These are phyloP conservation scores for Claviceps quebecensis DNA, from an alignment of 2,329 filamentous ascomycete species.

Conservation along the genomic window DNA sequence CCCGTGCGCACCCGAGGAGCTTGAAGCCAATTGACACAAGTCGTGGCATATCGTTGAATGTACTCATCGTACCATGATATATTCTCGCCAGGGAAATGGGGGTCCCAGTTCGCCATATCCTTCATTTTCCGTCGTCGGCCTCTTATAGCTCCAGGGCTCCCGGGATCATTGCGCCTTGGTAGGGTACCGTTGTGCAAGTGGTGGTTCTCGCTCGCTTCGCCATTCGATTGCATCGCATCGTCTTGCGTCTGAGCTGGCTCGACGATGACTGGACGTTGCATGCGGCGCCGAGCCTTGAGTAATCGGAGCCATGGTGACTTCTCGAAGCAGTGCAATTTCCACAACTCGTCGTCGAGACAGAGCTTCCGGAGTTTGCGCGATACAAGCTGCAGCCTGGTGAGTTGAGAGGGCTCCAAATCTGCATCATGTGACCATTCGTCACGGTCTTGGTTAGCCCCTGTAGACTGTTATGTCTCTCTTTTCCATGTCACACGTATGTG, in stretches of 20 bases:
- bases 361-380: conserved; percentile 52
- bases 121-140: conserved; percentile 19
- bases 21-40: conserved; percentile 67
- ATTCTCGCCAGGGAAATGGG: conserved; percentile 54
- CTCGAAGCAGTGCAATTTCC: conserved; percentile 63
- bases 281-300: conserved; percentile 30
- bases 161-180: background rate
- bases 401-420: conserved; percentile 23
- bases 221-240: conserved; percentile 7
- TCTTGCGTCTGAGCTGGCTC: background rate
- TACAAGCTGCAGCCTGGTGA: conserved; percentile 55
- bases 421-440: background rate
- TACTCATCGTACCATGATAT: conserved; percentile 84
- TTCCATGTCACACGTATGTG: background rate
- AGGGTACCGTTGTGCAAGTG: background rate
- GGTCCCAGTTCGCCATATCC: conserved; percentile 71
- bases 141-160: background rate
- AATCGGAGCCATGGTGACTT: conserved; percentile 51
- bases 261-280: conserved; percentile 17
- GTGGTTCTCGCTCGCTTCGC: background rate
- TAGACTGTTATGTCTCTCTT: background rate
- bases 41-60: conserved; percentile 62
- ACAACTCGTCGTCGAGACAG: conserved; percentile 60
- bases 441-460: background rate
- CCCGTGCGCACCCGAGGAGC: conserved; percentile 35